Conservation (phyloP, 139 green algal species). For the Chlorella sp. region DNA sequence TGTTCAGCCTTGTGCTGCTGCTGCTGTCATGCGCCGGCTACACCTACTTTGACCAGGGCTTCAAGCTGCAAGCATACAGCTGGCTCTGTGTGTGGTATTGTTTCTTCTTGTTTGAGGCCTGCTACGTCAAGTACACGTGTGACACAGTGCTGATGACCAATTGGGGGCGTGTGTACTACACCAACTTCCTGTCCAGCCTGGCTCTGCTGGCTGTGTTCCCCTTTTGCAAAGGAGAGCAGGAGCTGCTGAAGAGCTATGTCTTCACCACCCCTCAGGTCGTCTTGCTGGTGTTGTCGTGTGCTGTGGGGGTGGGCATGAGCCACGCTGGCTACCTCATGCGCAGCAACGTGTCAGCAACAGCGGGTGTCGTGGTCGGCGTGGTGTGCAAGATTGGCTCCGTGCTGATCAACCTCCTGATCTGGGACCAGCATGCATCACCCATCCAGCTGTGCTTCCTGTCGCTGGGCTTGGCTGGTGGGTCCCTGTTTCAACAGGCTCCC, state of each 20-base stretch:
- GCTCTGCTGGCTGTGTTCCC: slow-evolving; percentile 22
- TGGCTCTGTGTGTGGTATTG: slow-evolving; percentile 19
- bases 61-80: slow-evolving; percentile 26
- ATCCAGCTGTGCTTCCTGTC: slow-evolving; percentile 24
- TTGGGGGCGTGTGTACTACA: slow-evolving; percentile 74
- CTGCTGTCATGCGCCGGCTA: slow-evolving; percentile 27
- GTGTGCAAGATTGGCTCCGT: slow-evolving; percentile 67
- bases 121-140: slow-evolving; percentile 71
- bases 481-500: too few relatives aligned
- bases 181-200: slow-evolving; percentile 38
- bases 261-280: slow-evolving; percentile 19
- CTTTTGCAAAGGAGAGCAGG: too few relatives aligned
- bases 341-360: slow-evolving; percentile 49
- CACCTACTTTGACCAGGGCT: slow-evolving; percentile 26
- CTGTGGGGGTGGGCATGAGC: slow-evolving; percentile 49
- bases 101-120: slow-evolving; percentile 53
- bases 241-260: slow-evolving; percentile 18
- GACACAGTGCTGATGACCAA: slow-evolving; percentile 68
- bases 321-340: slow-evolving; percentile 62
- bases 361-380: slow-evolving; percentile 79
- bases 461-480: too few relatives aligned
- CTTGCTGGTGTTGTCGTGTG: slow-evolving; percentile 58
- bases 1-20: slow-evolving; percentile 21
- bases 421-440: slow-evolving; percentile 29
- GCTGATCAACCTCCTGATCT: slow-evolving; percentile 33